Percentiles rank a stretch among this genome's conserved stretches.
phyloP scores from a whole-genome alignment of 2,329 filamentous ascomycete genomes.

The Didymella arachidicola region DNA sequence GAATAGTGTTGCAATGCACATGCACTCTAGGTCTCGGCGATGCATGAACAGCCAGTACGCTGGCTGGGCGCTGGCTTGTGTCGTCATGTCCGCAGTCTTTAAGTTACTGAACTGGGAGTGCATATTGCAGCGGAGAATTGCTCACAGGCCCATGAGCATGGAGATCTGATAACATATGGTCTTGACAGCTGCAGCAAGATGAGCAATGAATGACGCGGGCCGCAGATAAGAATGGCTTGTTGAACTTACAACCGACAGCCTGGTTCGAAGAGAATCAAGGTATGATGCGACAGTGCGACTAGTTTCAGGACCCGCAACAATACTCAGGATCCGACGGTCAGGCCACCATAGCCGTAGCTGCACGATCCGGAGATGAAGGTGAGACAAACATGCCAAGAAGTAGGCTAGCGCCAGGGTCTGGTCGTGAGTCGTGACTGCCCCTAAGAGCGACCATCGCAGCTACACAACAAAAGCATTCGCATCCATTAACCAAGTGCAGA shows the following conservation, averaged over 20 bases:
- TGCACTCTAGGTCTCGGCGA: not conserved
- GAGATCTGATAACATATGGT: not conserved
- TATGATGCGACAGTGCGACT: not conserved
- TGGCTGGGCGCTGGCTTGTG: not conserved
- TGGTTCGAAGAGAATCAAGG: not conserved
- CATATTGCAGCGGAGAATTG: not conserved
- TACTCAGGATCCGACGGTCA: not conserved
- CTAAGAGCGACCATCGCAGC: not conserved
- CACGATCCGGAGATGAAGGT: not conserved
- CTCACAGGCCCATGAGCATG: not conserved
- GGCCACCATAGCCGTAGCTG: not conserved
- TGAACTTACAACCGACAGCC: not conserved
- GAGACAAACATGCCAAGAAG: not conserved
- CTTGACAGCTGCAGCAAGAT: conserved; percentile 8
- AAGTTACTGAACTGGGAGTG: not conserved
- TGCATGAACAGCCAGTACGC: not conserved
- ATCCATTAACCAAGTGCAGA: not conserved
- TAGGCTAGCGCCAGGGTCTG: not conserved
- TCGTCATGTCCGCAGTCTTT: not conserved
- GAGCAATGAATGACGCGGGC: not conserved
- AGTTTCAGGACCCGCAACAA: not conserved
- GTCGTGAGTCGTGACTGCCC: not conserved
- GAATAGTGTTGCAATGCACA: not conserved
- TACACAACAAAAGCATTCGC: not conserved
- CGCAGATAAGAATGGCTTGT: not conserved